Base-by-base conservation (phyloP, 148 eudicot genomes). In the Euryodendron excelsum region DNA sequence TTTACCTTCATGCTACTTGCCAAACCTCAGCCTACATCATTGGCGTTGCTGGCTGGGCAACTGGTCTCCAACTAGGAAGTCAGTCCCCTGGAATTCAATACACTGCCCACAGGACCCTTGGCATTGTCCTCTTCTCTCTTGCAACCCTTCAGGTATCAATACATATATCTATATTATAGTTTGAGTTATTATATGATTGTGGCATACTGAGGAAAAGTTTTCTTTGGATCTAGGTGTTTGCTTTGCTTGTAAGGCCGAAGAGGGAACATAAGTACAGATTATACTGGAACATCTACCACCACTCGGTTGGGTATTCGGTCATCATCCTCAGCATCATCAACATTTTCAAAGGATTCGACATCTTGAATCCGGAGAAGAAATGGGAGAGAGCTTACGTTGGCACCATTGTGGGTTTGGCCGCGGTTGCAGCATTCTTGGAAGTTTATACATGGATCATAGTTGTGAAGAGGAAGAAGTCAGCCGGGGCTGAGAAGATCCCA, bases 71-170 rank as follows among this genome's bases (percentile, higher is more conserved):
- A 37, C 91, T 92, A 2, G 94, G 93, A 14, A 75, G 52, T 27
- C 50, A 83, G 28, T 82, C 91, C 3, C 66, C 84, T 1, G 91
- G 93, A 4, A 78, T 84, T 6, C 70, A 31, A 3, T 82, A 78
- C 75, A 75, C 86, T 7, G 10, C 80, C 79, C 98, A 94, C 72
- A 78, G 95, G 55, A 66, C 52, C 79, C 83, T 94, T 34, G 97
- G 97, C 72, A 92, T 88, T 34, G 45, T 80, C 74, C 84, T 94
- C 68, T 92, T 94, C 75, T 75, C 80, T 55, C 79, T 92, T 2
- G 98, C 81, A 12, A 92, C 98, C 28, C 81, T 90, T 67, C 98
- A 93, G 96, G 95, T 93, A 84, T 47, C n/a, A n/a, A n/a, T n/a
- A n/a, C n/a, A n/a, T n/a, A n/a, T n/a, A n/a, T n/a, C n/a, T n/a